These are phyloP conservation scores for Pythium scleroteichum DNA, from an alignment of 352 stramenopile species.

Conservation along the genomic window DNA sequence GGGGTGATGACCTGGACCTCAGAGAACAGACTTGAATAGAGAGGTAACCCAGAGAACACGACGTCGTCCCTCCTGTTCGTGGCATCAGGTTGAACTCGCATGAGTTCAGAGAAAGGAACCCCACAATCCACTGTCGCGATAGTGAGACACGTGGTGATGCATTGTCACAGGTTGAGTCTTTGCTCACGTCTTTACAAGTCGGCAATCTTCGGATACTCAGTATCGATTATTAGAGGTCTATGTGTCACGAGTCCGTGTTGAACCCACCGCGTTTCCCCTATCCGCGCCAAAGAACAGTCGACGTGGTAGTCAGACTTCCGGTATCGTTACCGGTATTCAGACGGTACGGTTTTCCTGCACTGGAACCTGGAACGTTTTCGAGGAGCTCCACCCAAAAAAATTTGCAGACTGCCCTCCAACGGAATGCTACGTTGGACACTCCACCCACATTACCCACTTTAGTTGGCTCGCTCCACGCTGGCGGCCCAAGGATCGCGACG, in stretches of 20 bases:
- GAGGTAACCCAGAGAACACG: background rate
- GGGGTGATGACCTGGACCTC: background rate
- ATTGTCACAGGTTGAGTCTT: background rate
- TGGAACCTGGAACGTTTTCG: background rate
- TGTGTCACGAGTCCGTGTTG: background rate
- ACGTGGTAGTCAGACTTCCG: background rate
- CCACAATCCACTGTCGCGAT: background rate
- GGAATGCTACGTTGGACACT: background rate
- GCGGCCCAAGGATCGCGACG: no score
- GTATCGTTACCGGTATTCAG: background rate
- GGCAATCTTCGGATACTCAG: background rate
- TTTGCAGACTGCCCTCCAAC: no score
- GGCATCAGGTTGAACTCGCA: background rate
- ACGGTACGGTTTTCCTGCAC: background rate
- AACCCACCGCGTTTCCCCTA: background rate
- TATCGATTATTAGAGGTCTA: background rate
- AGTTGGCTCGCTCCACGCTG: no score
- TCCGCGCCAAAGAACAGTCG: background rate
- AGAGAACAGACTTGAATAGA: background rate
- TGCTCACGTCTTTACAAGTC: background rate
- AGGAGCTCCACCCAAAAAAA: no score
- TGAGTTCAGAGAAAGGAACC: conserved; percentile 11
- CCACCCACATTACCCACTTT: no score
- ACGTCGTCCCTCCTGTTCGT: background rate
- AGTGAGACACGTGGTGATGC: background rate